Evolutionary conservation across 768 basidiomycete species (phyloP).

Genomic region (Phylloporus sp.): DNA sequence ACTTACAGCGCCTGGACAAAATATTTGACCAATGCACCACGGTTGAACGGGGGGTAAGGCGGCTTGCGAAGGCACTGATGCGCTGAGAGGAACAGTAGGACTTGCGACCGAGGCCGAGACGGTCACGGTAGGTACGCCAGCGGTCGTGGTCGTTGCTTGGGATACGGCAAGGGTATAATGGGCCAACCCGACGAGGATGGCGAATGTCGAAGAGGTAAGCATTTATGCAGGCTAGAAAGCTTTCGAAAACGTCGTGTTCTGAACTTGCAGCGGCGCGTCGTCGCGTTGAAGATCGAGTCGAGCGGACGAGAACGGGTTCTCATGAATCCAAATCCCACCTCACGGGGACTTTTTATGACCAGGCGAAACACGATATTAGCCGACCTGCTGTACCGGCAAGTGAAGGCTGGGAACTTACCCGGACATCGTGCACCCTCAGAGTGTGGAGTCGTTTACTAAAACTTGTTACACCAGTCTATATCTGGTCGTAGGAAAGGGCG

Average conservation of each 20-base stretch:
- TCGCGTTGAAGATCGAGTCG: background rate
- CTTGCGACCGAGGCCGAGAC: slow-evolving; percentile 61
- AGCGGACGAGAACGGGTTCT: background rate
- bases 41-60: slow-evolving; percentile 61
- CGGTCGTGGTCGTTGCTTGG: slow-evolving; percentile 13
- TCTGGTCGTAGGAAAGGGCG: no score
- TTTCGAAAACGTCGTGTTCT: background rate
- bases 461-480: no score
- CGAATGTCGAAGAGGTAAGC: slow-evolving; percentile 24
- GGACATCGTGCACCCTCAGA: no score
- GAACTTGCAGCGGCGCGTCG: background rate
- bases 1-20: slow-evolving; percentile 72
- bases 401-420: no score
- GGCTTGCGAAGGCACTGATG: slow-evolving; percentile 59
- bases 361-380: background rate
- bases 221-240: slow-evolving; percentile 22
- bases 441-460: no score
- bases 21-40: slow-evolving; percentile 76
- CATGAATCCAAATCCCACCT: background rate
- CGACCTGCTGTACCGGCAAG: no score
- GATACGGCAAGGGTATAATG: slow-evolving; percentile 14
- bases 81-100: slow-evolving; percentile 49
- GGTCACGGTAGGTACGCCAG: slow-evolving; percentile 34
- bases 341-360: background rate
- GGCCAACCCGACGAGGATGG: slow-evolving; percentile 12